Conservation (phyloP, 352 stramenopile genomes). For the Pythium myriotylum region DNA sequence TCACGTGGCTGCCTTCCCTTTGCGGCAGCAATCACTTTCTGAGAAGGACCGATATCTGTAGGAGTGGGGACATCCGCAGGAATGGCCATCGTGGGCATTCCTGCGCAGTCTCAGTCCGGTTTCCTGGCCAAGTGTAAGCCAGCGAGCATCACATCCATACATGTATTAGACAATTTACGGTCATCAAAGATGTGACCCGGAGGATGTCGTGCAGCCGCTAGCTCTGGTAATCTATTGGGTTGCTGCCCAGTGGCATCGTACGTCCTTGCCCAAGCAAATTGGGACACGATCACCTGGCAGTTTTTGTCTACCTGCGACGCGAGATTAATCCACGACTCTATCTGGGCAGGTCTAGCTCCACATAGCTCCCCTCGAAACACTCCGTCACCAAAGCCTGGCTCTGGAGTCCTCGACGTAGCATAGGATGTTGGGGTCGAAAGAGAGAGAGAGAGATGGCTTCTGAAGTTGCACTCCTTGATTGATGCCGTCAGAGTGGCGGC, state of each 20-base stretch:
- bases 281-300: conserved; percentile 63
- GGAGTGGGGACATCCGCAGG: conserved; percentile 68
- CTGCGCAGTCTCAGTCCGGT: conserved; percentile 47
- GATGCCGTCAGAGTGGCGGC: conserved; percentile 76
- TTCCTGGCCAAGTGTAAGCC: conserved; percentile 65
- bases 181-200: conserved; percentile 41
- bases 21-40: no score
- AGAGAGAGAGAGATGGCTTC: no score
- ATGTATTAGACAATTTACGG: conserved; percentile 74
- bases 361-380: no score
- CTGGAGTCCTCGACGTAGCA: no score
- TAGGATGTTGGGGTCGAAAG: no score
- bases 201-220: conserved; percentile 60
- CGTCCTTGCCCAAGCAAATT: conserved; percentile 66
- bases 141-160: conserved; percentile 75
- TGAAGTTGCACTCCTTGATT: no score
- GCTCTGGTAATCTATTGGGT: conserved; percentile 56
- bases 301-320: conserved; percentile 50
- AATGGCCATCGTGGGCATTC: conserved; percentile 74
- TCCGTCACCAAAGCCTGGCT: no score
- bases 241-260: conserved; percentile 56
- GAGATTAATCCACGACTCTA: conserved; percentile 68
- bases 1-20: no score
- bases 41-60: conserved; percentile 63
- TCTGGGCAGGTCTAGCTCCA: no score